phyloP scores from a whole-genome alignment of 108 stramenopile species.

The Skeletonema grethae region DNA sequence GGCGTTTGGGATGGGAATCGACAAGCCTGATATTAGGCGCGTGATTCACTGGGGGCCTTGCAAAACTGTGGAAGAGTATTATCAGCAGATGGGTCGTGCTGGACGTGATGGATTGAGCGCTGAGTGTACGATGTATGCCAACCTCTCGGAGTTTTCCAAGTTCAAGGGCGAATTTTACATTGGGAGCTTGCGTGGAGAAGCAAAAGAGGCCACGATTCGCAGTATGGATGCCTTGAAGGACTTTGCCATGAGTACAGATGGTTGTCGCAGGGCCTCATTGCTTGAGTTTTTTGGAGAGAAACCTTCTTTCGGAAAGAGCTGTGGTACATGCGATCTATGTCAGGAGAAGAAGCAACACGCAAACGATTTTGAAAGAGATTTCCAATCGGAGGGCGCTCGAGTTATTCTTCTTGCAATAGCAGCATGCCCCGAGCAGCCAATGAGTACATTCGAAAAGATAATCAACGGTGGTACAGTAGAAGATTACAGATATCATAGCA shows the following conservation, averaged over 20 bases:
- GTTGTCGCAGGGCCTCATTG: constrained; percentile 67
- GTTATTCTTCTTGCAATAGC: constrained; percentile 54
- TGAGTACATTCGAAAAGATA: constrained; percentile 57
- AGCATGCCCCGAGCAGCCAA: constrained; percentile 39
- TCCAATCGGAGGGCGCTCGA: constrained; percentile 58
- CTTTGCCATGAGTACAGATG: constrained; percentile 56
- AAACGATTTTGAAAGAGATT: constrained; percentile 68
- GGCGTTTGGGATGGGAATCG: constrained; percentile 99
- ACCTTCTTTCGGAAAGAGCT: constrained; percentile 68
- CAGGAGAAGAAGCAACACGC: constrained; percentile 30
- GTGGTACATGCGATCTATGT: constrained; percentile 85
- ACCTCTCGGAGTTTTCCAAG: constrained; percentile 65
- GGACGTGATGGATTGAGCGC: constrained; percentile 91
- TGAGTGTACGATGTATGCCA: constrained; percentile 67
- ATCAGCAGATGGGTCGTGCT: constrained; percentile 97
- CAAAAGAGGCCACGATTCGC: constrained; percentile 35
- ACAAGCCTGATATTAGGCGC: constrained; percentile 81
- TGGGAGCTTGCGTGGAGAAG: constrained; percentile 50
- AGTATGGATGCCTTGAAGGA: constrained; percentile 61
- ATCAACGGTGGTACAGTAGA: constrained; percentile 59
- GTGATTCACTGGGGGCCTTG: constrained; percentile 92
- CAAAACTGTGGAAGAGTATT: constrained; percentile 93
- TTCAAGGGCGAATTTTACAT: constrained; percentile 81
- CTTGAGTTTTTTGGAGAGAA: constrained; percentile 78
- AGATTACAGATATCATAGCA: constrained; percentile 49